phyloP scores from a whole-genome alignment of 2,329 filamentous ascomycete genomes.

The Mollisia scopiformis region DNA sequence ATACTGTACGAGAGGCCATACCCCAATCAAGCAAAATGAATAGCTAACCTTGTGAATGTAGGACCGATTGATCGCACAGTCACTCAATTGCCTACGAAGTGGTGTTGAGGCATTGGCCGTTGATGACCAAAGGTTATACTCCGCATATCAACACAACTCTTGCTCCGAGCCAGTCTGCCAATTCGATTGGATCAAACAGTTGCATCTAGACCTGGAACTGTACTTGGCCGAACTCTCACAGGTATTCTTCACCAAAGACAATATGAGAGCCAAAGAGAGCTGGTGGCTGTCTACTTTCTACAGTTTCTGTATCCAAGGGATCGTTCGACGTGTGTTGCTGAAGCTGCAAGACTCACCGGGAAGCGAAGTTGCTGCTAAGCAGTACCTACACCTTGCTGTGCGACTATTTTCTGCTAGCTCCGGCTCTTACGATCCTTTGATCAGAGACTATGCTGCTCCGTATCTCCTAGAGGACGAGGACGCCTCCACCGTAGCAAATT shows the following conservation, averaged over 20 bases:
- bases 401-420: background rate
- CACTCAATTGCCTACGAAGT: background rate
- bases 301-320: background rate
- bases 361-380: background rate
- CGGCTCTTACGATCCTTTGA: background rate
- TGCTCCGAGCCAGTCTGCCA: background rate
- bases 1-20: background rate
- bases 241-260: background rate
- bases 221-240: background rate
- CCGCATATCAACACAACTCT: background rate
- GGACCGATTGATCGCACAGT: background rate
- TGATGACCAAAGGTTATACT: background rate
- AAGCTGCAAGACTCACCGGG: background rate
- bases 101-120: background rate
- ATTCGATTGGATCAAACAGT: background rate
- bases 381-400: background rate
- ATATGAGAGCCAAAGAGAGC: background rate
- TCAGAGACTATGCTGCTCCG: too few relatives aligned
- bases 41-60: background rate
- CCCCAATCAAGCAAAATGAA: too few relatives aligned
- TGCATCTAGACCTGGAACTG: background rate
- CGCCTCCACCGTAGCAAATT: too few relatives aligned
- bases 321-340: background rate
- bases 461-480: too few relatives aligned
- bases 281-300: background rate